These are phyloP conservation scores for Fusarium udum DNA, from an alignment of 2,329 filamentous ascomycete genomes.

Conservation along the genomic window DNA sequence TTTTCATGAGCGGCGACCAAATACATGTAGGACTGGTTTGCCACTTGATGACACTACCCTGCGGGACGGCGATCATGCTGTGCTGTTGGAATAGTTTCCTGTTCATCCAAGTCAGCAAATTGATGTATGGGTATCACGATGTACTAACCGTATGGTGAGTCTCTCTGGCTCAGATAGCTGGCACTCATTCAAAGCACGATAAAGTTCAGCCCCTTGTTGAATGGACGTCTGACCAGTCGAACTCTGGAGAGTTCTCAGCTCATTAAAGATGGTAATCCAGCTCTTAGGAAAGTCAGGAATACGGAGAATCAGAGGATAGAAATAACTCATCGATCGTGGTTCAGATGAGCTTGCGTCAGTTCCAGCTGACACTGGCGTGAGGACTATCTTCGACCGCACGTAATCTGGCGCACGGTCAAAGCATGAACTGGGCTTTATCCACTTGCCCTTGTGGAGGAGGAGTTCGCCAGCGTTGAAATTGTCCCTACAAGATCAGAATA, in stretches of 20 bases:
- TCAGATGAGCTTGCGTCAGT: not conserved
- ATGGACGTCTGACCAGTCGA: not conserved
- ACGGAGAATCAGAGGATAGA: not conserved
- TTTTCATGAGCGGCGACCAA: not conserved
- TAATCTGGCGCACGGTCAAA: not conserved
- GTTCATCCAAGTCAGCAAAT: not conserved
- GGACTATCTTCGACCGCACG: not conserved
- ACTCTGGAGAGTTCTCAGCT: not conserved
- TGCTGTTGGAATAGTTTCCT: not conserved
- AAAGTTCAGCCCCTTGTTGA: not conserved
- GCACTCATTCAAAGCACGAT: not conserved
- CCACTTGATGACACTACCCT: not conserved
- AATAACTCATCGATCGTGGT: not conserved
- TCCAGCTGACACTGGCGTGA: not conserved
- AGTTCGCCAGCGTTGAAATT: not conserved
- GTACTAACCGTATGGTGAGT: not conserved
- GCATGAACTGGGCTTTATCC: not conserved
- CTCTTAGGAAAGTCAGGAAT: not conserved
- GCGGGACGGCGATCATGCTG: not conserved
- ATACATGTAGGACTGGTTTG: not conserved
- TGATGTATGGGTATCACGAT: not conserved
- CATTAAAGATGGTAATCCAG: not conserved
- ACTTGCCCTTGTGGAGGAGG: not conserved
- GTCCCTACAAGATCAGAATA: not conserved
- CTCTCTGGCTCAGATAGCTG: not conserved